Evolutionary conservation across 129 eudicot species (phyloP).

Genomic region (Chrysanthemum makinoi): DNA sequence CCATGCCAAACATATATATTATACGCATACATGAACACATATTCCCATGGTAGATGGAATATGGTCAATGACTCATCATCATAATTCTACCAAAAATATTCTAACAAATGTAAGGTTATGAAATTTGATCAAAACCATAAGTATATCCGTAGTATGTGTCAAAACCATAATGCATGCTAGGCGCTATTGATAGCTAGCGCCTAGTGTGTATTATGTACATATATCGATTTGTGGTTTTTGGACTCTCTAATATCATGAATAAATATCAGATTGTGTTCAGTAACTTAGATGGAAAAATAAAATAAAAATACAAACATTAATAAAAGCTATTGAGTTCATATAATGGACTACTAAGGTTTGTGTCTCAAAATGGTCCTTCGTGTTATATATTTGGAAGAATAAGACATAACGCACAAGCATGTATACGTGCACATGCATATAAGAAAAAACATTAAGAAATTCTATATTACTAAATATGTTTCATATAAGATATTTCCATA

Average conservation of each 20-base stretch:
- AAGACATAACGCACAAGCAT: neutral
- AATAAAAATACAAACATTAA: neutral
- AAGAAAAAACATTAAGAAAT: neutral
- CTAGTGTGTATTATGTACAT: too few relatives aligned
- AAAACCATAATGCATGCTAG: neutral
- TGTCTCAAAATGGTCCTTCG: neutral
- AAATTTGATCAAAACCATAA: too few relatives aligned
- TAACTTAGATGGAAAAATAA: too few relatives aligned
- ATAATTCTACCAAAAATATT: neutral
- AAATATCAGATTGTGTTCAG: too few relatives aligned
- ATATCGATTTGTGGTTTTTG: too few relatives aligned
- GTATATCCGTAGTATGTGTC: neutral
- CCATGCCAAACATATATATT: constrained; percentile 30
- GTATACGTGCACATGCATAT: neutral
- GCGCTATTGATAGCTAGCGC: too few relatives aligned
- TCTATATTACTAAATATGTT: neutral
- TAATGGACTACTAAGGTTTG: neutral
- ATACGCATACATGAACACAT: constrained; percentile 3
- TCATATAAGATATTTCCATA: constrained; percentile 8
- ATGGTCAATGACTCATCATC: constrained; percentile 8
- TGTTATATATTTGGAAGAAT: neutral
- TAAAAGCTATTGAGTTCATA: neutral
- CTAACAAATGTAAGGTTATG: too few relatives aligned
- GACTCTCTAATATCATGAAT: too few relatives aligned
- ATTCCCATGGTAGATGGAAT: neutral